Evolutionary conservation across 2,329 filamentous ascomycete species (phyloP).

Genomic region (Colletotrichum phormii): DNA sequence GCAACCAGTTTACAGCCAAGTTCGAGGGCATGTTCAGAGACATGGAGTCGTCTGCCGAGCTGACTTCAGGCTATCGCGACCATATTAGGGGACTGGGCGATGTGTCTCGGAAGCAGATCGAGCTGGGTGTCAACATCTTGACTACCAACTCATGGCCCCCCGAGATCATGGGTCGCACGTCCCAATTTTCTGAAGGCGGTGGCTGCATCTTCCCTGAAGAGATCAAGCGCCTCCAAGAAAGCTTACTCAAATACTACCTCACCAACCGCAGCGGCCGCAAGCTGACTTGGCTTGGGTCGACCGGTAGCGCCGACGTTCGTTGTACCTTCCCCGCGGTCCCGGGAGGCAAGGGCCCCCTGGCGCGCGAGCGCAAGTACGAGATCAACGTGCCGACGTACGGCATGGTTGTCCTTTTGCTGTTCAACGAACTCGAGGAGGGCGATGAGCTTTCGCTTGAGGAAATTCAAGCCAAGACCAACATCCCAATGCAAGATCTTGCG

Average conservation of each 20-base stretch:
- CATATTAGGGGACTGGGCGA: slow-evolving; percentile 68
- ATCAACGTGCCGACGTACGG: slow-evolving; percentile 92
- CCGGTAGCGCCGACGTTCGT: slow-evolving; percentile 86
- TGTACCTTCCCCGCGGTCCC: slow-evolving; percentile 80
- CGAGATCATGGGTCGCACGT: slow-evolving; percentile 79
- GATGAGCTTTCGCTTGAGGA: slow-evolving; percentile 74
- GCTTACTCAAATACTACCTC: slow-evolving; percentile 90
- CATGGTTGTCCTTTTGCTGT: slow-evolving; percentile 90
- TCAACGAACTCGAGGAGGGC: slow-evolving; percentile 78
- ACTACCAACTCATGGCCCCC: slow-evolving; percentile 96
- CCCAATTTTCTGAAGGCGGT: slow-evolving; percentile 61
- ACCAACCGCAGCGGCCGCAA: slow-evolving; percentile 88
- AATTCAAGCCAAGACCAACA: slow-evolving; percentile 85
- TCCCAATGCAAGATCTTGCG: slow-evolving; percentile 78
- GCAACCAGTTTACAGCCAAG: slow-evolving; percentile 92
- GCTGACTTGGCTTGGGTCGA: slow-evolving; percentile 81
- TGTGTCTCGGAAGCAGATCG: slow-evolving; percentile 71
- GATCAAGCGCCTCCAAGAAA: slow-evolving; percentile 80
- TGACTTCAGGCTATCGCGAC: slow-evolving; percentile 80
- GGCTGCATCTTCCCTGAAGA: slow-evolving; percentile 80
- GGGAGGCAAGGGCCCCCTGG: slow-evolving; percentile 72
- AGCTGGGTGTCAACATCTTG: slow-evolving; percentile 86
- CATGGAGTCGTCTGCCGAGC: slow-evolving; percentile 87
- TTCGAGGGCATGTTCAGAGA: slow-evolving; percentile 99
- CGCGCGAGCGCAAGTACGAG: slow-evolving; percentile 82